These are phyloP conservation scores for Pichia sp. DNA, from an alignment of 1,139 yeast species.

Conservation along the genomic window DNA sequence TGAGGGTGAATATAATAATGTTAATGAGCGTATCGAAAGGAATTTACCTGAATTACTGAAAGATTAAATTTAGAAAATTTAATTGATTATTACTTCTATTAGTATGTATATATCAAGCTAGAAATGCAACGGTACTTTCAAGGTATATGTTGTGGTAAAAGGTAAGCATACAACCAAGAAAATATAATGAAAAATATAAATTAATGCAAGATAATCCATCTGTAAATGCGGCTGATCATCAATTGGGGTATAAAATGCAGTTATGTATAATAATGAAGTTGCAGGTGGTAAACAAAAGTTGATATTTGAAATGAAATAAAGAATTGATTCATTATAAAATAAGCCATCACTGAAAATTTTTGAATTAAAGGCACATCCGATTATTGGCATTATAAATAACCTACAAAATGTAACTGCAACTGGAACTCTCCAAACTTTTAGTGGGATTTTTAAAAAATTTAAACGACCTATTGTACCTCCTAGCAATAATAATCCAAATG, in stretches of 20 bases:
- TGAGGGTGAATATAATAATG: neutral
- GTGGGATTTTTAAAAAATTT: conserved; percentile 50
- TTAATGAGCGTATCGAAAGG: neutral
- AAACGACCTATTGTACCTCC: conserved; percentile 85
- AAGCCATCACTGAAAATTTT: conserved; percentile 42
- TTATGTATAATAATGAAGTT: conserved; percentile 73
- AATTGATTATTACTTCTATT: too few species aligned
- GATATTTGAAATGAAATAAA: conserved; percentile 63
- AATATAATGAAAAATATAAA: conserved; percentile 62
- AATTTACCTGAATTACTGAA: conserved; percentile 3
- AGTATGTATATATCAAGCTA: neutral
- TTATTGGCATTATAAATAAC: conserved; percentile 50
- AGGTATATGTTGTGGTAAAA: conserved; percentile 52
- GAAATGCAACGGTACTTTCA: conserved; percentile 33
- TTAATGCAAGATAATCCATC: conserved; percentile 76
- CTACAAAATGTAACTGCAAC: conserved; percentile 39
- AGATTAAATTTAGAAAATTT: neutral
- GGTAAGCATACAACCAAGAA: conserved; percentile 58
- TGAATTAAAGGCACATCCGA: conserved; percentile 53
- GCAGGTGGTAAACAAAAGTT: conserved; percentile 82
- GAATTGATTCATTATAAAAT: conserved; percentile 51
- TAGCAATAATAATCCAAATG: conserved; percentile 69
- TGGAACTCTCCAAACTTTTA: conserved; percentile 66
- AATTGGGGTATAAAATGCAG: conserved; percentile 75
- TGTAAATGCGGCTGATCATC: conserved; percentile 55